Evolutionary conservation across 2,329 filamentous ascomycete species (phyloP).

Genomic region (Aspergillus spinulosporus): DNA sequence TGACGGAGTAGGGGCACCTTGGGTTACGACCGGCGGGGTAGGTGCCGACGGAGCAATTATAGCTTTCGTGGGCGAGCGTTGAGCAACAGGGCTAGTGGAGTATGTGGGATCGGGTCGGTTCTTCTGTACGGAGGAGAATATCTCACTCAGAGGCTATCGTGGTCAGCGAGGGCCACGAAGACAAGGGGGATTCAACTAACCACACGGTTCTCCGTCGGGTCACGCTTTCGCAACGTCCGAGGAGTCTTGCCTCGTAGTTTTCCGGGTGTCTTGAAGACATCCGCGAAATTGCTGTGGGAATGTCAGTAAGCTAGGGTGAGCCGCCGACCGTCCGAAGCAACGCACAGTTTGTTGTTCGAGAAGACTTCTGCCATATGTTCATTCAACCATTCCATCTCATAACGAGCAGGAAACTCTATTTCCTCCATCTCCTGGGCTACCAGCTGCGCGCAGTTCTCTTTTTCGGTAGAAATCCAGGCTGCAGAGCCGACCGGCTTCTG

Average conservation of each 20-base stretch:
- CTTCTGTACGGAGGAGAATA: conserved; percentile 47
- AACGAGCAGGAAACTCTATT: conserved; percentile 85
- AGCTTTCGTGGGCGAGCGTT: conserved; percentile 38
- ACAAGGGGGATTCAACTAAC: conserved; percentile 34
- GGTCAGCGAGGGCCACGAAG: conserved; percentile 11
- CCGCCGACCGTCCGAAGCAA: conserved; percentile 27
- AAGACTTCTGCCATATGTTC: conserved; percentile 98
- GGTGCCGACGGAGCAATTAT: conserved; percentile 20
- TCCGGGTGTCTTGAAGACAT: conserved; percentile 77
- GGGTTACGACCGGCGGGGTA: conserved; percentile 3
- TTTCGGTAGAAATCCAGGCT: conserved; percentile 83
- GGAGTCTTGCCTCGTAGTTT: conserved; percentile 53
- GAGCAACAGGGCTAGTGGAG: conserved; percentile 36
- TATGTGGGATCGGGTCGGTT: conserved; percentile 38
- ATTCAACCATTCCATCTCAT: conserved; percentile 97
- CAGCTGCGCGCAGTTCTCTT: conserved; percentile 73
- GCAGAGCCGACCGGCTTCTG: conserved; percentile 70
- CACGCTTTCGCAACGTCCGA: conserved; percentile 46
- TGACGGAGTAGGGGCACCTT: not conserved
- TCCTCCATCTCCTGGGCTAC: conserved; percentile 84
- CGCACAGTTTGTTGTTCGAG: conserved; percentile 80
- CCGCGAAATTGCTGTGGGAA: conserved; percentile 72
- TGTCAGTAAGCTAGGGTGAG: conserved; percentile 30
- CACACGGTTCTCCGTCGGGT: conserved; percentile 44
- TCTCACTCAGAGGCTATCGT: conserved; percentile 48